Evolutionary conservation across 768 basidiomycete species (phyloP).

Genomic region (Panaeolus papilionaceus): DNA sequence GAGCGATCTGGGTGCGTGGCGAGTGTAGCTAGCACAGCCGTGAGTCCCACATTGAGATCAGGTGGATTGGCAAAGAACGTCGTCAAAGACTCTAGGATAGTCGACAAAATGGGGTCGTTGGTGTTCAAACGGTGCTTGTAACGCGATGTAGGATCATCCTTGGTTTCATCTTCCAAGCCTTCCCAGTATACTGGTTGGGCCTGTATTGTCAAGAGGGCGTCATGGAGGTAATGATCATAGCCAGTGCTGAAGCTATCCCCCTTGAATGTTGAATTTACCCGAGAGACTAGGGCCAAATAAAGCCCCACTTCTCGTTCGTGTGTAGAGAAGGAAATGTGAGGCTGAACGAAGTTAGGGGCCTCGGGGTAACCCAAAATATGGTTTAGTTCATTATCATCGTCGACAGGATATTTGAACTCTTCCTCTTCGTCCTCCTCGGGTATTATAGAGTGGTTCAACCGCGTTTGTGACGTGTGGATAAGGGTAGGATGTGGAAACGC

Average conservation of each 20-base stretch:
- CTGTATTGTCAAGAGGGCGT: slow-evolving; percentile 74
- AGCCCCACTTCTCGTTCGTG: slow-evolving; percentile 86
- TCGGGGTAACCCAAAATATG: slow-evolving; percentile 23
- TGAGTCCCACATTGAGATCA: slow-evolving; percentile 88
- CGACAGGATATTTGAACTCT: slow-evolving; percentile 47
- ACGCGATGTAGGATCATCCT: slow-evolving; percentile 39
- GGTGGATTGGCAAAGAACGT: slow-evolving; percentile 87
- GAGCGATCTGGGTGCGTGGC: slow-evolving; percentile 88
- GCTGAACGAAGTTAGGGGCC: slow-evolving; percentile 57
- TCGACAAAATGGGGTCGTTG: slow-evolving; percentile 76
- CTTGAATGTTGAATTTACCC: slow-evolving; percentile 72
- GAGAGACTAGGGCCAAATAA: slow-evolving; percentile 80
- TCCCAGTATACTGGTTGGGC: slow-evolving; percentile 63
- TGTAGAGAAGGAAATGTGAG: slow-evolving; percentile 77
- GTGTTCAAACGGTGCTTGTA: slow-evolving; percentile 80
- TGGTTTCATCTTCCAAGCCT: slow-evolving; percentile 45
- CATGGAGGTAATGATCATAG: slow-evolving; percentile 83
- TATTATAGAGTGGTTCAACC: slow-evolving; percentile 26
- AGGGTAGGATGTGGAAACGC: slow-evolving; percentile 69
- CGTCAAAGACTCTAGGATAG: slow-evolving; percentile 72
- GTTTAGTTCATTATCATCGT: slow-evolving; percentile 31
- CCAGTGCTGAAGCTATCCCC: slow-evolving; percentile 83
- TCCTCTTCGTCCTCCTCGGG: slow-evolving; percentile 61
- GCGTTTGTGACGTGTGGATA: slow-evolving; percentile 23
- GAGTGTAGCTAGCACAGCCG: slow-evolving; percentile 79